phyloP scores from a whole-genome alignment of 2,329 filamentous ascomycete species.

The Myriangium duriaei region DNA sequence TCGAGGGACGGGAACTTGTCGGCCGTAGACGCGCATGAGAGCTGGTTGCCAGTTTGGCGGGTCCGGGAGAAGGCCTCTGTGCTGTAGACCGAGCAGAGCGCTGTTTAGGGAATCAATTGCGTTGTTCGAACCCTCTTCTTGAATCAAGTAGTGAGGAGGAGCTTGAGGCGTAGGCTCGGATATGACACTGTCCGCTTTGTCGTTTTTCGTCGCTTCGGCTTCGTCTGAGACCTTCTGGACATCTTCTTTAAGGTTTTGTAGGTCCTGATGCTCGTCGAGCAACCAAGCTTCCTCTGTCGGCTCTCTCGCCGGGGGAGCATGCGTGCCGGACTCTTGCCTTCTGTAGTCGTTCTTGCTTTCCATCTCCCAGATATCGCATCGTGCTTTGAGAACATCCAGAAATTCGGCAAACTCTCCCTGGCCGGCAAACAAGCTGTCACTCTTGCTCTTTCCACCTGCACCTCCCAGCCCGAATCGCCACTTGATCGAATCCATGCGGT shows the following conservation, averaged over 20 bases:
- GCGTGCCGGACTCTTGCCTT: slow-evolving; percentile 40
- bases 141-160: slow-evolving; percentile 14
- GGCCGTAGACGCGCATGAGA: slow-evolving; percentile 48
- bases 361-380: slow-evolving; percentile 79
- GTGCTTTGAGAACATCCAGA: slow-evolving; percentile 59
- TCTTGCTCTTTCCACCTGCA: slow-evolving; percentile 20
- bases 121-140: slow-evolving; percentile 8
- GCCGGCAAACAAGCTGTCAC: slow-evolving; percentile 43
- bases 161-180: slow-evolving; percentile 3
- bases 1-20: slow-evolving; percentile 46
- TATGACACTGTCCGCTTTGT: slow-evolving; percentile 3
- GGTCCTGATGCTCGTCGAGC: slow-evolving; percentile 17
- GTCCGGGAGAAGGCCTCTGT: slow-evolving; percentile 1
- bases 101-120: neutral
- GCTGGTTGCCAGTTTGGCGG: slow-evolving; percentile 32
- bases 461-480: slow-evolving; percentile 33
- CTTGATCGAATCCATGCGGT: slow-evolving; percentile 38
- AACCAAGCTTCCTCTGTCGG: slow-evolving; percentile 14
- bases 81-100: slow-evolving; percentile 8
- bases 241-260: slow-evolving; percentile 12
- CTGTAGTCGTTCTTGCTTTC: slow-evolving; percentile 59
- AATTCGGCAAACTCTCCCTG: slow-evolving; percentile 66
- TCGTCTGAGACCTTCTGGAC: slow-evolving; percentile 6
- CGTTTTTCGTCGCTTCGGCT: neutral
- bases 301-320: slow-evolving; percentile 14